A percentile compares a stretch with the other conserved stretches of the same genome.
Conservation (phyloP, 2,329 filamentous ascomycete genomes). For the Gaeumannomyces sp. region DNA sequence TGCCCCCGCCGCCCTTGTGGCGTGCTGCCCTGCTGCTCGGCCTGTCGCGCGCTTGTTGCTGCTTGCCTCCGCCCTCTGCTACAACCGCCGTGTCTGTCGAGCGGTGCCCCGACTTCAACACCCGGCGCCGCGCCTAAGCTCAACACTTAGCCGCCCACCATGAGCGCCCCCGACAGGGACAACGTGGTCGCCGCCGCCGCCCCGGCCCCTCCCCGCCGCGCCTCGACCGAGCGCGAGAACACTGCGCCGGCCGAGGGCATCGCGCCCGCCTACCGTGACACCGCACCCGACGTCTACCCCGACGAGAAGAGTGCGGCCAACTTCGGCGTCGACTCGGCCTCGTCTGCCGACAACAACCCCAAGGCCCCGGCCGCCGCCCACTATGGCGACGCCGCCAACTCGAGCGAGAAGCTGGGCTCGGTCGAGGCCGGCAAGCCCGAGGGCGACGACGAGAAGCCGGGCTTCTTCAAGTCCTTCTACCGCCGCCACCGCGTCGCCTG, state of each 20-base stretch:
- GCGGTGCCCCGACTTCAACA: too few relatives aligned
- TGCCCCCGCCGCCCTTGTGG: not conserved
- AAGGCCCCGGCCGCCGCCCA: constrained; percentile 1
- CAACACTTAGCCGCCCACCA: not conserved
- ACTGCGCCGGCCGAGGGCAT: not conserved
- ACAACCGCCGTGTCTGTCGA: too few relatives aligned
- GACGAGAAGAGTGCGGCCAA: constrained; percentile 1
- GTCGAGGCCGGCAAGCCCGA: not conserved
- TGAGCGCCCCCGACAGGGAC: constrained; percentile 5
- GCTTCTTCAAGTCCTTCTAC: constrained; percentile 1
- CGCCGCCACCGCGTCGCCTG: constrained; percentile 2
- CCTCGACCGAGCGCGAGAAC: constrained; percentile 5
- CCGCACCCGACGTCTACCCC: not conserved
- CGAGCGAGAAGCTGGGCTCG: constrained; percentile 2
- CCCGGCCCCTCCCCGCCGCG: not conserved
- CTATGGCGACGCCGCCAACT: constrained; percentile 3
- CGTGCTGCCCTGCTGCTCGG: not conserved
- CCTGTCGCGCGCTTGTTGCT: not conserved
- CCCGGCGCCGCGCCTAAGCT: not conserved
- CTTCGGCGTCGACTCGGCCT: not conserved
- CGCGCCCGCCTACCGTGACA: not conserved
- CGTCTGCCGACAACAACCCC: constrained; percentile 1
- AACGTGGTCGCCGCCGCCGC: not conserved
- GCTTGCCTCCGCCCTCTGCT: too few relatives aligned
- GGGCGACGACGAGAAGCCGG: not conserved